Base-by-base conservation (phyloP, 2,329 filamentous ascomycete species). In the Talaromyces sp. region DNA sequence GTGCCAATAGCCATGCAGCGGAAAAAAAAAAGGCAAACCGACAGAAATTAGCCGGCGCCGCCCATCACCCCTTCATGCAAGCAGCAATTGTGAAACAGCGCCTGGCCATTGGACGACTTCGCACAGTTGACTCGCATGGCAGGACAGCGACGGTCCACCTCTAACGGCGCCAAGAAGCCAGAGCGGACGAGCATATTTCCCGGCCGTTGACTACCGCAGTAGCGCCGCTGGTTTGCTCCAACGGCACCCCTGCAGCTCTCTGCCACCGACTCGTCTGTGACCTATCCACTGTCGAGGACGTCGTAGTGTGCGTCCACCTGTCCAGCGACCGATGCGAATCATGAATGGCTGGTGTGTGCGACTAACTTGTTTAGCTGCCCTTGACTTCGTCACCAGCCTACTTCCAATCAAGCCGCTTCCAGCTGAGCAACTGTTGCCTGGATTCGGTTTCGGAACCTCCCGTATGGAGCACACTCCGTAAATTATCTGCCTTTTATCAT, bases 151-250 rank as follows among this genome's bases (percentile, higher is more conserved):
- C 22, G 16, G 49, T 54, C 49, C 33, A 56, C 60, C 39, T 22
- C 37, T 33, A 63, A 35, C 60, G 24, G 50, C 50, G 52, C 61
- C 52, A 47, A 56, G 61, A 24, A 57, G 50, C 13, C 60, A 56
- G 47, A 54, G 60, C 22, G 60, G 60, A 52, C 54, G 35, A 54
- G 60, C 22, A 45, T 62, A 62, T 62, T 63, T 63, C 41, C 61
- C 61, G 61, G 50, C 31, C 49, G 60, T 57, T 57, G 37, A 24
- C n/a, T 62, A 49, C 11, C 41, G 41, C 41, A 22, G 16, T 62
- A 54, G 60, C 47, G 45, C 33, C 22, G 8, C 37, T 10, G 35
- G 54, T 54, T 54, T 37, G 33, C 31, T 54, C 47, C 33, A 54
- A 62, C 37, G 5, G 57, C 57, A 41, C 35, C 59, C 59, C 45